Conservation (phyloP, 352 stramenopile genomes). For the Chrysophaeum taylorii region DNA sequence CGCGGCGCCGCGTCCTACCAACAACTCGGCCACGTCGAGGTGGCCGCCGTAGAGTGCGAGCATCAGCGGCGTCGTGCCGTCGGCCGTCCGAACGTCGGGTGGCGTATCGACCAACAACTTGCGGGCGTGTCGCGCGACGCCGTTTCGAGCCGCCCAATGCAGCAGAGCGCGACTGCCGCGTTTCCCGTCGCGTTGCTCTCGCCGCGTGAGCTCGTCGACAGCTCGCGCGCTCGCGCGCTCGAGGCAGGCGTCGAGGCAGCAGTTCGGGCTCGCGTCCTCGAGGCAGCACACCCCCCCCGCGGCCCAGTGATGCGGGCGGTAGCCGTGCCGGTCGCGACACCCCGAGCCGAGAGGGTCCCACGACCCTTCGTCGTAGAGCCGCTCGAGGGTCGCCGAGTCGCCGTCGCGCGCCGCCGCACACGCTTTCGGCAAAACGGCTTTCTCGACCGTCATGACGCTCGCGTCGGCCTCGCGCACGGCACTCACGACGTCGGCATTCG, state of each 20-base stretch:
- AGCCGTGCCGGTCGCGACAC: background rate
- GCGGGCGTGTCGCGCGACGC: background rate
- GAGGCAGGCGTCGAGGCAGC: background rate
- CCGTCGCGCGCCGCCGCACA: background rate
- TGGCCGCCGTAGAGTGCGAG: background rate
- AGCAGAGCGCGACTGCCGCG: background rate
- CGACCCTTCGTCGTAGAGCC: background rate
- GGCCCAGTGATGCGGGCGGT: conserved; percentile 4
- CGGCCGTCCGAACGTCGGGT: background rate
- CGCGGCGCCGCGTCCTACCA: background rate
- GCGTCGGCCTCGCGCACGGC: too few relatives aligned
- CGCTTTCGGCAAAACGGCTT: background rate
- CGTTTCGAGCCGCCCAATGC: background rate
- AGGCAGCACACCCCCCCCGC: too few relatives aligned
- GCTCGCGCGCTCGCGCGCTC: background rate
- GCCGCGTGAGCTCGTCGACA: background rate
- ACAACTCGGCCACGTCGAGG: background rate
- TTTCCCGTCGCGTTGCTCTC: background rate
- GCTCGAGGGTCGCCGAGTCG: background rate
- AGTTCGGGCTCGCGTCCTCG: too few relatives aligned
- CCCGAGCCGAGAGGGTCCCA: background rate
- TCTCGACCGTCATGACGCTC: too few relatives aligned
- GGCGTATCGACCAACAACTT: too few relatives aligned
- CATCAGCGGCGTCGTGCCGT: conserved; percentile 2
- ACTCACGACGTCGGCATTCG: too few relatives aligned